Evolutionary conservation across 2,329 filamentous ascomycete genomes (phyloP), one percentile per base, ranked within the genome.

Genomic region (Balansia obtecta): DNA sequence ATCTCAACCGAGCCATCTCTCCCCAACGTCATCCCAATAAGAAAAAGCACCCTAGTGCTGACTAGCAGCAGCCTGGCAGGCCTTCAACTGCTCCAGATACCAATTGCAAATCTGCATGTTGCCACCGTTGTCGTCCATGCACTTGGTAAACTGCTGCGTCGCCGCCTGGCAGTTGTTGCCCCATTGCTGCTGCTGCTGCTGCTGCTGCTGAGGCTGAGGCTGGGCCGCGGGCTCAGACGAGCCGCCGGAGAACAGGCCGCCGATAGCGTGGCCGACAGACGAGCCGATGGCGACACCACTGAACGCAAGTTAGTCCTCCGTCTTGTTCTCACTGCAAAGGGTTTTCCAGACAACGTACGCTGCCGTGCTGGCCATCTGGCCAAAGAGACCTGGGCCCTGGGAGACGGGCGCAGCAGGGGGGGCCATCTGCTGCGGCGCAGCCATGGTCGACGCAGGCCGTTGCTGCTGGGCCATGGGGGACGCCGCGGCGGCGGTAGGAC

Each of bases 251-350:
- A 97, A 97, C 67, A 93, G 72, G 56, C 89, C 86, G 63, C 89
- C 88, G 69, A 97, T 85, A 62, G 89, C 91, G 72, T 97, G 89
- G 67, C 93, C 93, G 74, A 97, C 86, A 12, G 89, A 89, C 53
- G 89, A 95, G 56, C 93, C 93, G 66, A 97, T 85, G 60, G 93
- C 93, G 63, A 97, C 93, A 82, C 93, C 93, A 65, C 91, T 97
- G 2, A 11, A 3, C n/a, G 1, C 11, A 11, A 30, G 45, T 44
- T 22, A 48, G 32, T 18, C n/a, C n/a, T n/a, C n/a, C n/a, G n/a
- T n/a, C n/a, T n/a, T n/a, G n/a, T n/a, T n/a, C n/a, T n/a, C n/a
- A n/a, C n/a, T n/a, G n/a, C n/a, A n/a, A n/a, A n/a, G n/a, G n/a
- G n/a, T n/a, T n/a, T n/a, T n/a, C n/a, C n/a, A n/a, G n/a, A n/a